Percentiles rank a stretch among this genome's conserved stretches.
Conservation (phyloP, 768 basidiomycete species). For the Daedaleopsis sinensis region DNA sequence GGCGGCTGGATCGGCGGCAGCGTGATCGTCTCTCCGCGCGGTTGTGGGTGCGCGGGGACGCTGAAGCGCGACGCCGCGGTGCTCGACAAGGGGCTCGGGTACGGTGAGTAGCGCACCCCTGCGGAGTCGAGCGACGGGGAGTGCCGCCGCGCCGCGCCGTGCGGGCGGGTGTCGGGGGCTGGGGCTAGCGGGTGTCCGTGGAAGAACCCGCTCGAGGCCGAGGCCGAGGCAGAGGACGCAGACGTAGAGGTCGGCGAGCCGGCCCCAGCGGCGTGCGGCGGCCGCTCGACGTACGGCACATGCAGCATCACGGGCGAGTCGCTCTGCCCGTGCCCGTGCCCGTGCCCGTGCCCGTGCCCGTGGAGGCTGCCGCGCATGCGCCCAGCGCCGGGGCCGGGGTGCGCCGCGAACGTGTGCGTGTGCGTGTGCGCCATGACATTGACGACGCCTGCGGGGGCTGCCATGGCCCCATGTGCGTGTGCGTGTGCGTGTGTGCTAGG, state of each 20-base stretch:
- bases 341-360: too few species aligned
- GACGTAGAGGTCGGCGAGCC: constrained; percentile 22
- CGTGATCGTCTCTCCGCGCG: constrained; percentile 37
- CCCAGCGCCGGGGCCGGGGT: neutral
- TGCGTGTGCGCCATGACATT: constrained; percentile 1
- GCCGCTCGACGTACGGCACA: constrained; percentile 27
- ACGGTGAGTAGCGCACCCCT: constrained; percentile 47
- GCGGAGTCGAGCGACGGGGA: constrained; percentile 34
- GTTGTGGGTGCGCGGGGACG: constrained; percentile 24
- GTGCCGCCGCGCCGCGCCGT: constrained; percentile 29
- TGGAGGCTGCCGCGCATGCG: too few species aligned
- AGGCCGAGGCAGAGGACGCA: too few species aligned
- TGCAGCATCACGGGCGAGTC: constrained; percentile 31
- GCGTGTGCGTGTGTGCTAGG: neutral
- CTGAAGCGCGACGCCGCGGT: constrained; percentile 27
- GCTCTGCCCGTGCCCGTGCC: constrained; percentile 9
- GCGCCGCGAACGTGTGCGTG: constrained; percentile 18
- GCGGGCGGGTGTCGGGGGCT: neutral
- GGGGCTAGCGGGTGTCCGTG: neutral
- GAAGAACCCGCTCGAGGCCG: constrained; percentile 14
- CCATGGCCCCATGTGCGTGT: constrained; percentile 4
- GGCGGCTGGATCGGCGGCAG: constrained; percentile 47
- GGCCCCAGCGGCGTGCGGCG: constrained; percentile 6
- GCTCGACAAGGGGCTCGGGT: constrained; percentile 37
- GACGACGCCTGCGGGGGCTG: constrained; percentile 6